Percentiles rank a stretch among this genome's conserved stretches.
These are phyloP conservation scores for Hemerocallis citrina DNA, from an alignment of 106 monocot genomes.

Conservation along the genomic window DNA sequence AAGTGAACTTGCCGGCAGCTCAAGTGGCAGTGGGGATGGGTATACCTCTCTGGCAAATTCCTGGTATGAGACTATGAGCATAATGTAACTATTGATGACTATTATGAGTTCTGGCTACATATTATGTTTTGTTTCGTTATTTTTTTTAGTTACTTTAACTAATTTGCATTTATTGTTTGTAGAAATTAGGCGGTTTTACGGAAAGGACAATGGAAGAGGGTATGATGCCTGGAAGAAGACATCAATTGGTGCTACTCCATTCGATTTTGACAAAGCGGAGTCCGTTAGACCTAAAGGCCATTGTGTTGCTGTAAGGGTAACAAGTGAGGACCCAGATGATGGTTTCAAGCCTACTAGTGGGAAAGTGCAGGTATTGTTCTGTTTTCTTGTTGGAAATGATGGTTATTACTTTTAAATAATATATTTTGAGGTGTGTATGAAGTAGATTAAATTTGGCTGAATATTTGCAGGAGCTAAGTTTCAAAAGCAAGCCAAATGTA, in stretches of 20 bases:
- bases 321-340: constrained; percentile 99
- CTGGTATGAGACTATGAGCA: constrained; percentile 66
- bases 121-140: background rate
- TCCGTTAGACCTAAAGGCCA: constrained; percentile 91
- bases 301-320: constrained; percentile 88
- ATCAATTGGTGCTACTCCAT: constrained; percentile 62
- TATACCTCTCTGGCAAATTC: constrained; percentile 95
- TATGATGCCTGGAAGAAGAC: constrained; percentile 94
- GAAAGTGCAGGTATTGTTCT: constrained; percentile 75
- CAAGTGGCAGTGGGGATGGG: constrained; percentile 99
- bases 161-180: constrained; percentile 5
- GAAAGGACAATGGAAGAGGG: constrained; percentile 74
- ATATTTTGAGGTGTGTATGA: constrained; percentile 1
- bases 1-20: constrained; percentile 90
- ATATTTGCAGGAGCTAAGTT: constrained; percentile 67
- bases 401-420: background rate
- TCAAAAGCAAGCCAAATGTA: constrained; percentile 97
- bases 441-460: constrained; percentile 5
- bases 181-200: constrained; percentile 98
- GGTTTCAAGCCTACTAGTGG: constrained; percentile 99
- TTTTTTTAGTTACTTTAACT: constrained; percentile 1
- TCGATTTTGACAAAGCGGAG: constrained; percentile 91
- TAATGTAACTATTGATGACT: background rate
- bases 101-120: no score
- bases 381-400: no score